Evolutionary conservation across 164 flowering plant species (phyloP), one percentile per base, ranked within the genome.

Genomic region (Taxillus chinensis): DNA sequence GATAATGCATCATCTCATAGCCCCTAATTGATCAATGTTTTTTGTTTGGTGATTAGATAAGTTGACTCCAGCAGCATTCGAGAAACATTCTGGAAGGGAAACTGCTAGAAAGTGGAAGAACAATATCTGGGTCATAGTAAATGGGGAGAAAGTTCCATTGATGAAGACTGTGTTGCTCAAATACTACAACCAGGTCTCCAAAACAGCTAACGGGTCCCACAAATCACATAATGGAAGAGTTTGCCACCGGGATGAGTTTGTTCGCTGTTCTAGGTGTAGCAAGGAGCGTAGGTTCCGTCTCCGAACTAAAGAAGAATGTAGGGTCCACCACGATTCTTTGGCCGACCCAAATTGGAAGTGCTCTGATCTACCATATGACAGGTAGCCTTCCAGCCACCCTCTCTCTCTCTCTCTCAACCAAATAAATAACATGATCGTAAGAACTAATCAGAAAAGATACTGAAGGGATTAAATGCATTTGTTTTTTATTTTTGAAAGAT

Each of bases 51-150:
- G 63, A 53, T 64, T 58, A 87, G 97, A 78, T 59, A 87, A 90
- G 74, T 45, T 90, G 73, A 86, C 85, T 54, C 97, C 97, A 14
- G 82, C 89, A 66, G 95, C 89, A 68, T 90, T 90, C 79, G 97
- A 87, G 82, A 90, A 87, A 75, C 97, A 90, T 80, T 84, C 95
- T 56, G 89, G 86, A 64, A 74, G 95, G 72, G 95, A 90, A 76
- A 80, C 84, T 57, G 78, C 92, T 9, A 79, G 86, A 64, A 90
- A 84, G 69, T 90, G 97, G 97, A 90, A 87, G 73, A 84, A 78
- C 70, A 84, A 87, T 65, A 73, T 90, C 5, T 90, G 97, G 97
- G 84, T 90, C 57, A 90, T 87, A 37, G 75, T 72, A 59, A 62
- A 79, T 57, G 97, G 95, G 37, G 84, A 87, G 70, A 90, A 90